Conservation (phyloP, 2,329 filamentous ascomycete species). For the Calonectria pseudoturangicola region DNA sequence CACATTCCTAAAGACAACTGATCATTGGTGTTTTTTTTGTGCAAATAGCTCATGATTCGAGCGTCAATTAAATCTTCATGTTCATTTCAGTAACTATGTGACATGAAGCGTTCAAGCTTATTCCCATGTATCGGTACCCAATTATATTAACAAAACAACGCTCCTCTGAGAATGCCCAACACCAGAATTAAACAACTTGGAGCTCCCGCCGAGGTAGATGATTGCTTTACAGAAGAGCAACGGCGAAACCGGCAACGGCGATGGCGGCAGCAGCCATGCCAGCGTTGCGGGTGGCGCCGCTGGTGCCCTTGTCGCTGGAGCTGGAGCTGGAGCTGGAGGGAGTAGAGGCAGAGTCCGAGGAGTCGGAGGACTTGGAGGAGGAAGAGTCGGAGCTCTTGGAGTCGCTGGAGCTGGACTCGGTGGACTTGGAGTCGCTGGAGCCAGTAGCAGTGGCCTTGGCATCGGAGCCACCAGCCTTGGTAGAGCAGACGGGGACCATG, state of each 20-base stretch:
- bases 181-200: not conserved
- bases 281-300: conserved; percentile 52
- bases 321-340: conserved; percentile 26
- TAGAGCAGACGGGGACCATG: conserved; percentile 51
- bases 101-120: not conserved
- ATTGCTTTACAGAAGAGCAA: conserved; percentile 54
- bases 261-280: conserved; percentile 56
- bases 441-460: conserved; percentile 29
- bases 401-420: not conserved
- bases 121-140: conserved; percentile 11
- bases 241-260: conserved; percentile 56
- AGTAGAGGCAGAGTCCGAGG: not conserved
- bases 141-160: conserved; percentile 16
- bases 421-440: conserved; percentile 9
- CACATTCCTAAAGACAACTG: not conserved
- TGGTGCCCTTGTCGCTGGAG: conserved; percentile 36
- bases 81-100: conserved; percentile 5
- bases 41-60: not conserved
- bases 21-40: not conserved
- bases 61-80: conserved; percentile 20
- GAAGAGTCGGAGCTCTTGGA: conserved; percentile 23
- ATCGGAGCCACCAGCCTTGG: conserved; percentile 28
- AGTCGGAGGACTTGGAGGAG: conserved; percentile 20
- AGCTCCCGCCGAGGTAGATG: not conserved
- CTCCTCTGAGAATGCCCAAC: conserved; percentile 14